phyloP scores from a whole-genome alignment of 2,329 filamentous ascomycete species.

The Neonectria coccinea region DNA sequence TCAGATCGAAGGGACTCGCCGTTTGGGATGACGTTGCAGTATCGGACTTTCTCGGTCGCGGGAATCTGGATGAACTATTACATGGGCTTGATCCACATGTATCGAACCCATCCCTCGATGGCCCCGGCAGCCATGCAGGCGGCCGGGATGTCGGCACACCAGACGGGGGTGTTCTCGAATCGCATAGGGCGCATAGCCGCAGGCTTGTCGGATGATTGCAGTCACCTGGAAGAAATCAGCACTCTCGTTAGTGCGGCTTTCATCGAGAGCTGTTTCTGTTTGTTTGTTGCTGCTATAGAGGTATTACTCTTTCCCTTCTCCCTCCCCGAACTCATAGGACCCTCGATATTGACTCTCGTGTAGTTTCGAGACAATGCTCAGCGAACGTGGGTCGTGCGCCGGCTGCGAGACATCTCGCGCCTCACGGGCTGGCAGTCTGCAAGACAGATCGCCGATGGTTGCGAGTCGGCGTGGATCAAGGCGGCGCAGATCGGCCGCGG shows the following conservation, averaged over 20 bases:
- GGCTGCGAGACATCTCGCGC: slow-evolving; percentile 79
- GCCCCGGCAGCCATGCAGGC: slow-evolving; percentile 91
- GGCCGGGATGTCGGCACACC: slow-evolving; percentile 78
- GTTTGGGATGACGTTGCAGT: slow-evolving; percentile 85
- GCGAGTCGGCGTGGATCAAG: slow-evolving; percentile 86
- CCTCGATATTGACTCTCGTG: slow-evolving; percentile 31
- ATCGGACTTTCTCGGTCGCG: slow-evolving; percentile 87
- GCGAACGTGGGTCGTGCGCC: slow-evolving; percentile 80
- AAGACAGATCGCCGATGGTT: slow-evolving; percentile 82
- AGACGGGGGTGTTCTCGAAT: slow-evolving; percentile 78
- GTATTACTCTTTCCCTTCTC: slow-evolving; percentile 52
- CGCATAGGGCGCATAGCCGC: slow-evolving; percentile 84
- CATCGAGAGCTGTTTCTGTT: slow-evolving; percentile 82
- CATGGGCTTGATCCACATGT: slow-evolving; percentile 84
- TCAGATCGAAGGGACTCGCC: slow-evolving; percentile 72
- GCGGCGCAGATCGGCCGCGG: slow-evolving; percentile 79
- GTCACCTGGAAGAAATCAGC: slow-evolving; percentile 70
- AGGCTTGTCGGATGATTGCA: slow-evolving; percentile 71
- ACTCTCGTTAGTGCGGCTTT: slow-evolving; percentile 84
- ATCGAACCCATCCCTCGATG: slow-evolving; percentile 88
- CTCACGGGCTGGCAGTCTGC: slow-evolving; percentile 91
- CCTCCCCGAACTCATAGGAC: neutral
- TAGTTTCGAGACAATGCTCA: slow-evolving; percentile 80
- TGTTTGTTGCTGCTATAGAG: slow-evolving; percentile 89
- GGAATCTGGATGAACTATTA: slow-evolving; percentile 90